phyloP scores from a whole-genome alignment of 2,329 filamentous ascomycete genomes.

The Volutella citrinella region DNA sequence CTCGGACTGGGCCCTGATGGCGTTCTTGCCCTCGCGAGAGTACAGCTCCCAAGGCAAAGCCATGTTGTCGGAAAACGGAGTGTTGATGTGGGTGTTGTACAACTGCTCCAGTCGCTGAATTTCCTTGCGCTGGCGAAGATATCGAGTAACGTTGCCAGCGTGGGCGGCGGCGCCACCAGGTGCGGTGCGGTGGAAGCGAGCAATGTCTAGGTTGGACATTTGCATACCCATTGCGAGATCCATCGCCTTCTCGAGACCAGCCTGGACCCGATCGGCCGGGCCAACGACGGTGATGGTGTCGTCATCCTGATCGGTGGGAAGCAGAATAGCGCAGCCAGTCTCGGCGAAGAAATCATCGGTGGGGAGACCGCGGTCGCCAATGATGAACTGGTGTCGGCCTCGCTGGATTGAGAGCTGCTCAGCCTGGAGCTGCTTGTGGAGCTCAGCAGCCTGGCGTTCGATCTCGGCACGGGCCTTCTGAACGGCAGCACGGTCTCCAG shows the following conservation, averaged over 20 bases:
- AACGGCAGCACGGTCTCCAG: conserved; percentile 80
- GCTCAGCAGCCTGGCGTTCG: conserved; percentile 72
- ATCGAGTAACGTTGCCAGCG: conserved; percentile 82
- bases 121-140: conserved; percentile 77
- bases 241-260: conserved; percentile 79
- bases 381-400: conserved; percentile 90
- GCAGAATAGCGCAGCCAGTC: conserved; percentile 84
- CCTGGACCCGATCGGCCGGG: conserved; percentile 67
- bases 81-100: conserved; percentile 84
- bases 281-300: conserved; percentile 85
- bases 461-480: conserved; percentile 77
- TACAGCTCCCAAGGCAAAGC: conserved; percentile 85
- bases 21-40: conserved; percentile 80
- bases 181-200: conserved; percentile 72
- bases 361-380: conserved; percentile 77
- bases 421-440: conserved; percentile 72
- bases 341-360: conserved; percentile 84
- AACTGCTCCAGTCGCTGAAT: conserved; percentile 77
- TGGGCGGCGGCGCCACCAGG: conserved; percentile 72
- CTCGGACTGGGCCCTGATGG: conserved; percentile 70
- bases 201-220: conserved; percentile 78
- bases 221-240: conserved; percentile 86
- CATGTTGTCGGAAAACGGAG: conserved; percentile 66
- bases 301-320: conserved; percentile 75
- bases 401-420: conserved; percentile 80